Base-by-base conservation (phyloP, 129 eudicot species). In the Glebionis coronaria region DNA sequence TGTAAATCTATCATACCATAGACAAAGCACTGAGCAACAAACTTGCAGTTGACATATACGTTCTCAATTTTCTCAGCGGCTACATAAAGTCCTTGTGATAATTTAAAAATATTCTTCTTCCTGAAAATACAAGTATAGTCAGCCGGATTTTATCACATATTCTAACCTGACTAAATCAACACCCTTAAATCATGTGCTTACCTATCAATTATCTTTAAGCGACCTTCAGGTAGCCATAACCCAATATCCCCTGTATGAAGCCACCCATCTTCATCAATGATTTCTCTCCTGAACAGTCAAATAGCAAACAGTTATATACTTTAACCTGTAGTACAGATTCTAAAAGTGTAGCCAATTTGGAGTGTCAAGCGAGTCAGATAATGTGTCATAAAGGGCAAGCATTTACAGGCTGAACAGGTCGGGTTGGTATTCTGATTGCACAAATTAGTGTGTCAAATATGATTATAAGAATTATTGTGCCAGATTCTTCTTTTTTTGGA, bases 41-140 rank as follows among this genome's bases (percentile, higher is more conserved):
- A 85, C 53, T 85, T 85, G 82, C 84, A 71, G 65, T 78, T 84
- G 8, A 81, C 82, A 63, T 84, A 84, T 20, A 78, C 84, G 55
- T 81, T 84, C 78, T 84, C 90, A 71, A 85, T 66, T 65, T 85
- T 85, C 78, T 85, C 87, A 6, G 90, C 87, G 23, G 90, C 87
- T 16, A 85, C 57, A 65, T 85, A 85, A 56, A 81, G 87, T 40
- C 87, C 90, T 69, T 85, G 90, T 63, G 87, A 80, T 65, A 85
- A 71, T 74, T 85, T 49, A 4, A 49, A 49, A 49, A 49, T 49
- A 6, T 49, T 49, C 18, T 49, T 49, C 19, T 14, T 49, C 54
- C 54, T 49, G 19, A 12, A 4, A 14, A 16, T 14, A 49, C 12
- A 14, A 49, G 18, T 49, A 6, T 35, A 23, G 10, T 13, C 7